Evolutionary conservation across 2,329 filamentous ascomycete genomes (phyloP), one percentile per base, ranked within the genome.

Genomic region (Claviceps sp.): DNA sequence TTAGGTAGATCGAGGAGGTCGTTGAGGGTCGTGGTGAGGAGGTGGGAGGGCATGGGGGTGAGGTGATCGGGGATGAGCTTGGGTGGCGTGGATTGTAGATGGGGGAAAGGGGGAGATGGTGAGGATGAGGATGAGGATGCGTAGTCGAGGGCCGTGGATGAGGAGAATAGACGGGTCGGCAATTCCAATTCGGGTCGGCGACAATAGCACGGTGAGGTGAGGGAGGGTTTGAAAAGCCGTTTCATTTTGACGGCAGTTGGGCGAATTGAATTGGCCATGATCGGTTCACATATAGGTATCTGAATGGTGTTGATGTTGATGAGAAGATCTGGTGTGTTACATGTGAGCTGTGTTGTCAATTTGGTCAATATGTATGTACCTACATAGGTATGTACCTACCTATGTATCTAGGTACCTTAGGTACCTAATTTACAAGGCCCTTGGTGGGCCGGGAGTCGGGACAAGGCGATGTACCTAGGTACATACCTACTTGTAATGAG

Each of bases 1-100:
- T 54, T 4, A 26, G 44, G 48, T 41, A 26, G 6, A 4, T 49
- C 72, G 11, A 85, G 61, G 51, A 80, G 73, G 57, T 80, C 78
- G 47, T 68, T 62, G 1, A 91, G 74, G 8, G 82, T 76, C 34
- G 80, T 70, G 57, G 75, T 73, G 47, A 95, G 76, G 46, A 87
- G 79, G 65, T 82, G 73, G 0, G 82, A 84, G 30, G 74, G 76
- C 52, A 77, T 81, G 0, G 82, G 78, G 38, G 76, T 74, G 46
- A 77, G 66, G 55, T 67, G 64, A 62, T 77, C 74, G 22, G 63
- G 64, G 53, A 72, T 70, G 56, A 65, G 54, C 55, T 68, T 71
- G 47, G 65, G 54, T 3, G 22, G 13, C 7, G 24, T 44, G 11
- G 44, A 41, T 5, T 19, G 37, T n/a, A 47, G 50, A 8, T 6